Base-by-base conservation (phyloP, 352 stramenopile genomes). In the Pythium diclinum region DNA sequence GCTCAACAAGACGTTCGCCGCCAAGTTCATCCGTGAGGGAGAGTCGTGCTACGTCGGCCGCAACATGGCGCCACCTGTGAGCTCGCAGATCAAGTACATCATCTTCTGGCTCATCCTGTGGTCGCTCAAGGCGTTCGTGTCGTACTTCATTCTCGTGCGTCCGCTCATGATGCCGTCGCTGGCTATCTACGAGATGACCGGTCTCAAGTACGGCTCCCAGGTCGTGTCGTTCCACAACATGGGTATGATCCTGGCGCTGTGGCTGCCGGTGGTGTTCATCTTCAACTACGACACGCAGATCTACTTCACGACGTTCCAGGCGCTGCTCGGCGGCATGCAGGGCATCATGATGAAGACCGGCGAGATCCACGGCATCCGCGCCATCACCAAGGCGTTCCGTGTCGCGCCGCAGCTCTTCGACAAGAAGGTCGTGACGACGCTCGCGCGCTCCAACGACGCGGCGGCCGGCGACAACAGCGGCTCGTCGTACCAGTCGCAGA, bases 221-320 rank as follows among this genome's bases (percentile, higher is more conserved):
- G 61, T 81, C 17, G 63, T 76, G 25, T 69, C 65, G 33, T 79
- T 79, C 61, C 73, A 79, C 63, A 82, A 82, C 70, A 60, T 82
- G 5, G 75, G 72, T 32, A 57, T 82, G n/a, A 79, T 82, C 42
- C 17, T 79, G 2, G 63, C 69, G 42, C 61, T 82, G n/a, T 82
- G 75, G 75, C 21, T 73, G n/a, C 75, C 75, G 2, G 64, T 80
- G 11, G 63, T 82, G 9, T 80, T 82, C 53, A 70, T 82, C 48
- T 82, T 79, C 72, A 80, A 76, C 71, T 82, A 79, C 68, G 75
- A 82, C 56, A 78, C 75, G 34, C 75, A 82, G 55, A 82, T 79
- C 48, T 82, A 80, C 63, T 82, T 79, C 40, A 80, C 75, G 16
- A 74, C 69, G 14, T 69, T 82, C 55, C 72, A 82, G 60, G 71